A percentile compares a stretch with the other conserved stretches of the same genome.
Conservation (phyloP, 2,329 filamentous ascomycete genomes). For the Colletotrichum somersetense region DNA sequence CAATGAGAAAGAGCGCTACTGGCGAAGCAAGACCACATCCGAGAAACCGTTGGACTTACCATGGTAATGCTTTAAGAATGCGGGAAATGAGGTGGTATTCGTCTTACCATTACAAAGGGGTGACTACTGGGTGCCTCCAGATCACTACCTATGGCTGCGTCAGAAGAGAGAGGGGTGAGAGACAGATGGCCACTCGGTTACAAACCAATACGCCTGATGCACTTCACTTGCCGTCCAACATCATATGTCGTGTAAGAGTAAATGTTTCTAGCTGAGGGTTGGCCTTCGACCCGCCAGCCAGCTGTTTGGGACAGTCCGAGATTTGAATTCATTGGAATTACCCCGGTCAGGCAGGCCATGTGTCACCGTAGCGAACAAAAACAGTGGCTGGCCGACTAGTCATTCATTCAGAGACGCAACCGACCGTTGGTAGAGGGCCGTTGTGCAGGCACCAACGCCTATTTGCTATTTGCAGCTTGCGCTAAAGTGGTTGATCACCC, state of each 20-base stretch:
- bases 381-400: not conserved
- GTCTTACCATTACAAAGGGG: not conserved
- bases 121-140: not conserved
- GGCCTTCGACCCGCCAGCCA: not conserved
- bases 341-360: not conserved
- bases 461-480: not conserved
- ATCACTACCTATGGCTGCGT: not conserved
- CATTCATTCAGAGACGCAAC: not conserved
- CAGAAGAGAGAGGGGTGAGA: not conserved
- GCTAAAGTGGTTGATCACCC: not conserved
- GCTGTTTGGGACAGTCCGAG: not conserved
- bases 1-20: not conserved
- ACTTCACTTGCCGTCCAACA: not conserved
- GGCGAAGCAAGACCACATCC: not conserved
- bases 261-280: not conserved
- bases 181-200: not conserved
- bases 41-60: not conserved
- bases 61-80: not conserved
- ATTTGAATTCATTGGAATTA: not conserved
- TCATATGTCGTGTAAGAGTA: not conserved
- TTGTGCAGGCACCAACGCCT: slow-evolving; percentile 1
- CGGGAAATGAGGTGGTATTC: not conserved
- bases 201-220: not conserved
- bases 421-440: not conserved
- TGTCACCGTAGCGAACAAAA: not conserved